phyloP scores from a whole-genome alignment of 192 early-diverging fungal species.

The Mortierella antarctica region DNA sequence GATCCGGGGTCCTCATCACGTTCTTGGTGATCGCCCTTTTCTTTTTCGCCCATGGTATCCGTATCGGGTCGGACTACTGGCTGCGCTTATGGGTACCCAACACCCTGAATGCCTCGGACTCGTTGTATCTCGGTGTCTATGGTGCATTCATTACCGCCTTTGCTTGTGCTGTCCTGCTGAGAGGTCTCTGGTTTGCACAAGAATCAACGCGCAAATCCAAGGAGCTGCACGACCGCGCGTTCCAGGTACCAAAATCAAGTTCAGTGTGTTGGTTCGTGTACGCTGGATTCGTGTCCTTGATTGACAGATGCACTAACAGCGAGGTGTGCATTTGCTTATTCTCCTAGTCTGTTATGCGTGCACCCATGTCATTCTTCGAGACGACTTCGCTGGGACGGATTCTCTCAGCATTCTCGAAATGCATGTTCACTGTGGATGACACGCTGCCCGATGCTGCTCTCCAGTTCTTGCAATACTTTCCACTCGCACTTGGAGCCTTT shows the following conservation, averaged over 20 bases:
- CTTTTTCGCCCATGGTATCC: conserved; percentile 27
- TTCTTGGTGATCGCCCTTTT: conserved; percentile 9
- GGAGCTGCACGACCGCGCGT: conserved; percentile 32
- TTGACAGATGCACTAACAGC: conserved; percentile 42
- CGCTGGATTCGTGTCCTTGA: neutral
- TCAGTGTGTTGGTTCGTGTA: neutral
- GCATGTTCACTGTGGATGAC: conserved; percentile 82
- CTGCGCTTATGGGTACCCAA: conserved; percentile 36
- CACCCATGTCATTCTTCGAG: conserved; percentile 64
- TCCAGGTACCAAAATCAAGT: conserved; percentile 9
- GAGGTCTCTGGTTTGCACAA: conserved; percentile 34
- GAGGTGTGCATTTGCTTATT: conserved; percentile 63
- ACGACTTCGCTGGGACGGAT: conserved; percentile 69
- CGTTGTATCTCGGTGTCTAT: conserved; percentile 29
- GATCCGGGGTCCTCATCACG: conserved; percentile 22
- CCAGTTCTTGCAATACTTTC: conserved; percentile 55
- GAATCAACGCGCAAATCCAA: conserved; percentile 22
- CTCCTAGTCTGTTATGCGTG: conserved; percentile 70
- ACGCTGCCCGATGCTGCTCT: conserved; percentile 57
- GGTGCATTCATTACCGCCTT: conserved; percentile 27
- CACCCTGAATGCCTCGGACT: conserved; percentile 7
- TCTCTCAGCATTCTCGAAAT: conserved; percentile 84
- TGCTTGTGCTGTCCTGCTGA: conserved; percentile 4
- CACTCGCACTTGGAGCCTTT: conserved; percentile 57
- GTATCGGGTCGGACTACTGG: conserved; percentile 38